Evolutionary conservation across 352 stramenopile species (phyloP).

Genomic region (Pythium dissimile): DNA sequence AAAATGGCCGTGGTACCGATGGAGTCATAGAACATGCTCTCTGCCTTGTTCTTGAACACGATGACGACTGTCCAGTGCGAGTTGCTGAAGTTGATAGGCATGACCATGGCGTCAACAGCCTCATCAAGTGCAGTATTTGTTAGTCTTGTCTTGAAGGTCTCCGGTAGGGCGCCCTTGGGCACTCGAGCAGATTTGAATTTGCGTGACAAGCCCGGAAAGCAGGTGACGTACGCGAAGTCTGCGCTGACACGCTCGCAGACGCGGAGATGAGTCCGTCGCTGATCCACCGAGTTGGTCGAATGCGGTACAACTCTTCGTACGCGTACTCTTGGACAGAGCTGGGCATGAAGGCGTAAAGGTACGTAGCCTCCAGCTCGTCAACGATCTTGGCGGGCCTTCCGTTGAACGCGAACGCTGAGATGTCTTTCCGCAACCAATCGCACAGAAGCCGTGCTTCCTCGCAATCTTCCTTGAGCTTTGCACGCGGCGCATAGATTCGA

Average conservation of each 20-base stretch:
- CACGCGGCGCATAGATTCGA: background rate
- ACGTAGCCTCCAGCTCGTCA: background rate
- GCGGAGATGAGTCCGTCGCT: background rate
- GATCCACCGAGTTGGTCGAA: background rate
- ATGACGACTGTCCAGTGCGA: constrained; percentile 4
- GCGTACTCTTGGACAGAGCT: background rate
- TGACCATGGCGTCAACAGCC: background rate
- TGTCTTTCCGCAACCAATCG: background rate
- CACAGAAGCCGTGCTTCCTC: background rate
- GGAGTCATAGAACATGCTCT: constrained; percentile 1
- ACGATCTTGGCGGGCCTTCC: background rate
- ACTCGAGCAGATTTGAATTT: background rate
- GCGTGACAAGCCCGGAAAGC: background rate
- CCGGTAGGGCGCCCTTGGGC: background rate
- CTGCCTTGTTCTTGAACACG: background rate
- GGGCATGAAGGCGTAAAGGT: background rate
- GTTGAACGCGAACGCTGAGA: background rate
- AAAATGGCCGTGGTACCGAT: background rate
- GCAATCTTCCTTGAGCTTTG: background rate
- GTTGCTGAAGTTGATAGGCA: constrained; percentile 2
- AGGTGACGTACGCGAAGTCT: background rate
- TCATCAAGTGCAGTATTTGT: background rate
- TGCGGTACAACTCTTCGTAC: background rate
- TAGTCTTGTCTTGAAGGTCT: background rate
- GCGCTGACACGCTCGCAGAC: background rate